Evolutionary conservation across 1,139 yeast species (phyloP), one percentile per base, ranked within the genome.

Genomic region (Geotrichum australiense): DNA sequence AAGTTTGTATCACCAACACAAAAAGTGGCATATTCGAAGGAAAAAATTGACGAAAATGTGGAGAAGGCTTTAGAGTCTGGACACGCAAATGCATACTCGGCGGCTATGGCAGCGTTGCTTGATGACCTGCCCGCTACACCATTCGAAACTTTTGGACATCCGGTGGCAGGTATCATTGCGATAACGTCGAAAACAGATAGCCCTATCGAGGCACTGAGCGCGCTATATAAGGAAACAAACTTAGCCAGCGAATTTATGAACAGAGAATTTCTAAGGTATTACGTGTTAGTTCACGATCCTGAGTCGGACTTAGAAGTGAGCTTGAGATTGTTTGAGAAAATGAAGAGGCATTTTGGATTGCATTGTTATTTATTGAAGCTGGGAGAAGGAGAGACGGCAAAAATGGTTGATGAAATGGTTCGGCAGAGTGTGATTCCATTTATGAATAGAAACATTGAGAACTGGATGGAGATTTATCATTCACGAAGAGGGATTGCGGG

Each of bases 81-180:
- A 10, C 47, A 39, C 20, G 39, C 34, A 7, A 10, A 75, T 4
- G 59, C 81, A n/a, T 84, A 80, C 54, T 63, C 74, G 47, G 72
- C 73, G 37, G 70, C 79, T 51, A 71, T 83, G 50, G 70, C 80
- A 35, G 73, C 78, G 49, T 59, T 84, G 21, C 67, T 83, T 19
- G 70, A 89, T 0, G 70, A 82, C 11, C 71, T 76, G 27, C 71
- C 72, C 19, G 66, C 84, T 4, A 78, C 86, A 2, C 81, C 94
- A 1, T 87, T 85, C 58, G 97, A 91, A 58, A 80, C 91, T 2
- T 81, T 89, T 58, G 81, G 85, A 52, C 97, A 91, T 58, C 97
- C 98, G 0, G 74, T 87, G 1, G 73, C 87, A 1, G 85, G 89
- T 41, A 62, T 89, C 14, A 70, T 87, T 41, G 80, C 82, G 4